Percentiles rank a stretch among this genome's conserved stretches.
phyloP scores from a whole-genome alignment of 2,329 filamentous ascomycete species.

The Phaeophleospora eucalypticola region DNA sequence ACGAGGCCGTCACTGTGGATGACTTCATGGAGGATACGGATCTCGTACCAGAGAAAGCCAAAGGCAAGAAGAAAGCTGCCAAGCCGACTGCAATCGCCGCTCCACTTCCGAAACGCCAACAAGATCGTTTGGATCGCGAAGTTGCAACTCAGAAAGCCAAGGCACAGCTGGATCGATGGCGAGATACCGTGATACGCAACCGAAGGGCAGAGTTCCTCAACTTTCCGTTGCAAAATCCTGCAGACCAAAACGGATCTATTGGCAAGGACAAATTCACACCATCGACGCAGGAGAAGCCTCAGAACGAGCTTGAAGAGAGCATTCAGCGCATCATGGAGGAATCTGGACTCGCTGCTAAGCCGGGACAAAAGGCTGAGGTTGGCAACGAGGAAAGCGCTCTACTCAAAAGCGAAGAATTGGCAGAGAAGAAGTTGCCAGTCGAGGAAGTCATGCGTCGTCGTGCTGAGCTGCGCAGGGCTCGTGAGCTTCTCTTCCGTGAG shows the following conservation, averaged over 20 bases:
- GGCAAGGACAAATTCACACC: slow-evolving; percentile 63
- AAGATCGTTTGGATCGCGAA: slow-evolving; percentile 75
- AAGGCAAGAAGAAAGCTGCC: slow-evolving; percentile 46
- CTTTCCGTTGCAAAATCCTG: slow-evolving; percentile 73
- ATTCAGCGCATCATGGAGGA: slow-evolving; percentile 88
- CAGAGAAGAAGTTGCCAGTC: slow-evolving; percentile 67
- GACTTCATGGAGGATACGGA: slow-evolving; percentile 66
- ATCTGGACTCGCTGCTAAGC: slow-evolving; percentile 64
- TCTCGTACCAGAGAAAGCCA: slow-evolving; percentile 63
- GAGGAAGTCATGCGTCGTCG: slow-evolving; percentile 69
- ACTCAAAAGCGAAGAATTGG: slow-evolving; percentile 64
- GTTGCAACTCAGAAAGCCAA: slow-evolving; percentile 89
- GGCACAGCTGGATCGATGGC: slow-evolving; percentile 85
- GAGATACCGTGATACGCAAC: slow-evolving; percentile 91
- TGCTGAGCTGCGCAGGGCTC: slow-evolving; percentile 70
- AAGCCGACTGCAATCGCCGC: slow-evolving; percentile 56
- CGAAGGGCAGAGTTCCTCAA: slow-evolving; percentile 83
- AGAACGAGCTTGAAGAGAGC: slow-evolving; percentile 77
- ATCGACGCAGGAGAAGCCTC: slow-evolving; percentile 54
- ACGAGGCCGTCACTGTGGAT: slow-evolving; percentile 44
- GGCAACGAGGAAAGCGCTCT: slow-evolving; percentile 54
- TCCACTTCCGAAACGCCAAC: slow-evolving; percentile 78
- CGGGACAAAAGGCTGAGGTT: slow-evolving; percentile 50
- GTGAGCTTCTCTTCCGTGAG: slow-evolving; percentile 84
- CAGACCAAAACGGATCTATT: slow-evolving; percentile 56